A percentile compares a stretch with the other conserved stretches of the same genome.
Conservation (phyloP, 2,329 filamentous ascomycete species). For the Nannizzia gypsea region DNA sequence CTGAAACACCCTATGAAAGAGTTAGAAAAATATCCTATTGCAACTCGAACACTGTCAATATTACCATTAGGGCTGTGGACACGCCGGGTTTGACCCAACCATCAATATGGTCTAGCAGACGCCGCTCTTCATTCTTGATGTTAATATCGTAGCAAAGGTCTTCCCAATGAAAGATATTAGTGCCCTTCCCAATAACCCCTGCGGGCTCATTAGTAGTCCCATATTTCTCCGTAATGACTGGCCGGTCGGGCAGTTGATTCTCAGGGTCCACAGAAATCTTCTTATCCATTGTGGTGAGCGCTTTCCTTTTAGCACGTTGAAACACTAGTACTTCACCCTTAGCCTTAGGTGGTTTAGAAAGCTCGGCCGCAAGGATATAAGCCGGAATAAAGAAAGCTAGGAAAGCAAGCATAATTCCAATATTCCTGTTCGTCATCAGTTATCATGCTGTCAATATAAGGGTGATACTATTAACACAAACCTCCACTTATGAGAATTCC, state of each 20-base stretch:
- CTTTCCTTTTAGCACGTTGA: conserved; percentile 47
- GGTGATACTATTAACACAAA: not conserved
- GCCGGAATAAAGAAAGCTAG: conserved; percentile 47
- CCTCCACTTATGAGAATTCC: conserved; percentile 48
- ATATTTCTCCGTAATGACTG: conserved; percentile 22
- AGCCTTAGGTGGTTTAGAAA: conserved; percentile 52
- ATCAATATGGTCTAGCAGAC: conserved; percentile 74
- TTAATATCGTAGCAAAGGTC: conserved; percentile 71
- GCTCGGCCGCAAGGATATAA: conserved; percentile 55
- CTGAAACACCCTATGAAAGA: conserved; percentile 52
- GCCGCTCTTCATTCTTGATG: conserved; percentile 62
- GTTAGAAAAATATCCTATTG: too few species aligned
- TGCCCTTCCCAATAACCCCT: too few species aligned
- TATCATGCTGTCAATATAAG: not conserved
- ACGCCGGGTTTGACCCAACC: conserved; percentile 92
- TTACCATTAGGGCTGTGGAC: conserved; percentile 70
- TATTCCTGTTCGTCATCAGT: conserved; percentile 35
- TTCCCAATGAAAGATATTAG: conserved; percentile 77
- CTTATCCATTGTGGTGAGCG: too few species aligned
- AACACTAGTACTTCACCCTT: conserved; percentile 68
- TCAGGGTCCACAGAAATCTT: conserved; percentile 16
- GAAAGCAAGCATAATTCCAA: conserved; percentile 57
- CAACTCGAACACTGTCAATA: too few species aligned
- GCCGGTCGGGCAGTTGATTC: too few species aligned
- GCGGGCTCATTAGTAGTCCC: too few species aligned